Evolutionary conservation across 805 yeast species (phyloP).

Genomic region (Blastobotrys terrestris): DNA sequence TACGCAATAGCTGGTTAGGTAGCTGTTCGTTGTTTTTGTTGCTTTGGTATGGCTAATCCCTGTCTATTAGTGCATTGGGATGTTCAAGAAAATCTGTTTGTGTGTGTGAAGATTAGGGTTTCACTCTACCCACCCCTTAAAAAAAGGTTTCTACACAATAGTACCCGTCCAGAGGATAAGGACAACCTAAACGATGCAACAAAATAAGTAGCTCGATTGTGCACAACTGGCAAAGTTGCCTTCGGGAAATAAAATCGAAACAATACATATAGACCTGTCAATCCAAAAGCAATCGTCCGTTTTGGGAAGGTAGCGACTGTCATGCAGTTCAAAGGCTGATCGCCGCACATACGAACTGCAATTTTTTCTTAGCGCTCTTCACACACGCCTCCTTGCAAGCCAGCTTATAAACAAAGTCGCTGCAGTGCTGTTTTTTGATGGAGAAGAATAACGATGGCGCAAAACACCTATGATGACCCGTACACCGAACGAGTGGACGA

Average conservation of each 20-base stretch:
- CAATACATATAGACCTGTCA: neutral
- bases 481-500: constrained; percentile 12
- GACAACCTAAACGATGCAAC: too few species aligned
- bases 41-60: too few species aligned
- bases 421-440: neutral
- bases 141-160: too few species aligned
- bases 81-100: too few species aligned
- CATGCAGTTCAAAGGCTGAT: neutral
- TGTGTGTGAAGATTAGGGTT: too few species aligned
- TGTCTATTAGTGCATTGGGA: too few species aligned
- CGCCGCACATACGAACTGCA: neutral
- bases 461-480: constrained; percentile 7
- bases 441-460: neutral
- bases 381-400: neutral
- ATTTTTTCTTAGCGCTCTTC: neutral
- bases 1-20: too few species aligned
- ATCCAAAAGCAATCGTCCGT: neutral
- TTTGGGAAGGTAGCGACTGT: neutral
- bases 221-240: too few species aligned
- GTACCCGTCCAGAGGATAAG: too few species aligned
- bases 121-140: too few species aligned
- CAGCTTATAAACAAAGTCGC: neutral
- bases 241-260: neutral
- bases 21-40: too few species aligned
- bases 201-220: too few species aligned